Evolutionary conservation across 345 rosid genomes (phyloP).

Genomic region (Citrus maxima): DNA sequence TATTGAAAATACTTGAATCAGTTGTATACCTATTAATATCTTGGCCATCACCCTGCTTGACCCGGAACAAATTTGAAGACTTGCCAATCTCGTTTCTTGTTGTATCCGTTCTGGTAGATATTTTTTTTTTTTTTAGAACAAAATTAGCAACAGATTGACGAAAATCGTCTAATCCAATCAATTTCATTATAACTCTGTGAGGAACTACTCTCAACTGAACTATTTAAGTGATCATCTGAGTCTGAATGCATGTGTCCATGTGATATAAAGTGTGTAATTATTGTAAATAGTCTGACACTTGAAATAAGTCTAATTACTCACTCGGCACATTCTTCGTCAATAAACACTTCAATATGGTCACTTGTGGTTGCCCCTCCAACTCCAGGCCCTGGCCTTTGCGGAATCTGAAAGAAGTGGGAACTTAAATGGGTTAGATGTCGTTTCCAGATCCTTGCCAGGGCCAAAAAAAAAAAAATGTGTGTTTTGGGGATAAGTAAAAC

Average conservation of each 20-base stretch:
- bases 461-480: neutral
- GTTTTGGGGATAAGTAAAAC: conserved; percentile 26
- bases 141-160: neutral
- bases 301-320: conserved; percentile 31
- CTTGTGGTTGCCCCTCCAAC: conserved; percentile 36
- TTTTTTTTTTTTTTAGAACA: neutral
- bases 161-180: neutral
- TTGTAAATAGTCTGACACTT: neutral
- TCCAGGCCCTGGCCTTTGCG: conserved; percentile 49
- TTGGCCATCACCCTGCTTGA: conserved; percentile 33
- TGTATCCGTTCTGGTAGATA: conserved; percentile 22
- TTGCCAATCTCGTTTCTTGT: conserved; percentile 16
- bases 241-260: neutral
- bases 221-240: neutral
- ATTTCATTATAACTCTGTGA: neutral
- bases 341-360: conserved; percentile 67
- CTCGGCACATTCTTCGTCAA: conserved; percentile 70
- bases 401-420: conserved; percentile 43
- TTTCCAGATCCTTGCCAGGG: neutral
- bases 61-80: conserved; percentile 36
- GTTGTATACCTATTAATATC: conserved; percentile 42
- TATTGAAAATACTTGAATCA: neutral
- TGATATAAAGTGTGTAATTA: neutral
- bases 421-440: conserved; percentile 10
- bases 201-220: neutral